Conservation (phyloP, 192 early-diverging fungal genomes). For the Physocladia obscura region DNA sequence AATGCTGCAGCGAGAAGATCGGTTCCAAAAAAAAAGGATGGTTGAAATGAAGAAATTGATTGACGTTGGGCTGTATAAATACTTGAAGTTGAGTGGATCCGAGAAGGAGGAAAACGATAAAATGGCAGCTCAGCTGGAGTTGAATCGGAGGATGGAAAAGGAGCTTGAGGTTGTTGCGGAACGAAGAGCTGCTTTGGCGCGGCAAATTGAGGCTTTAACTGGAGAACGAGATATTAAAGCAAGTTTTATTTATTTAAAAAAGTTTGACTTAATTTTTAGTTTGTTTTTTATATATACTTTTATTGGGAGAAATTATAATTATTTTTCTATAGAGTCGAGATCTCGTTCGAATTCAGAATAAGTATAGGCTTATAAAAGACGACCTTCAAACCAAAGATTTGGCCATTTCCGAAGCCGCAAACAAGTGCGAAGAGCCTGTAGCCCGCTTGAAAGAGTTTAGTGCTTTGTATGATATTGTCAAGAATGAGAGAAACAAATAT, state of each 20-base stretch:
- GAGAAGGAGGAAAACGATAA: conserved; percentile 51
- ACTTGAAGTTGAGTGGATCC: conserved; percentile 48
- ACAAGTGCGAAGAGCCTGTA: conserved; percentile 52
- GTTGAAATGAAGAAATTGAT: conserved; percentile 46
- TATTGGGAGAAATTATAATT: too few relatives aligned
- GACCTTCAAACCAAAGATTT: conserved; percentile 52
- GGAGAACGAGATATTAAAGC: conserved; percentile 56
- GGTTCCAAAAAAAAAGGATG: conserved; percentile 38
- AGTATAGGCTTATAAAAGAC: conserved; percentile 46
- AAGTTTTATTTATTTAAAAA: neutral
- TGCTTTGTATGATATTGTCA: conserved; percentile 58
- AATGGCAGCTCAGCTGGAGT: conserved; percentile 35
- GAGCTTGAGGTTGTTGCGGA: conserved; percentile 48
- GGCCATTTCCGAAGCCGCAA: conserved; percentile 50
- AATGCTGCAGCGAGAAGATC: conserved; percentile 41
- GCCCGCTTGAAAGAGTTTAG: conserved; percentile 54
- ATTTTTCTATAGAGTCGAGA: conserved; percentile 43
- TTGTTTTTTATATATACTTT: too few relatives aligned
- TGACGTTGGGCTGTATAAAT: conserved; percentile 52
- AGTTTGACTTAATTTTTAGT: conserved; percentile 18
- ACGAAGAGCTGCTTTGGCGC: conserved; percentile 11
- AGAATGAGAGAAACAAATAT: conserved; percentile 68
- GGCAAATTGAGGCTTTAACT: conserved; percentile 43
- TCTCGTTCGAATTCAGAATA: conserved; percentile 52
- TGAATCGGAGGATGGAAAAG: conserved; percentile 49